These are phyloP conservation scores for Zygnema cylindricum DNA, from an alignment of 139 green algal genomes.

Conservation along the genomic window DNA sequence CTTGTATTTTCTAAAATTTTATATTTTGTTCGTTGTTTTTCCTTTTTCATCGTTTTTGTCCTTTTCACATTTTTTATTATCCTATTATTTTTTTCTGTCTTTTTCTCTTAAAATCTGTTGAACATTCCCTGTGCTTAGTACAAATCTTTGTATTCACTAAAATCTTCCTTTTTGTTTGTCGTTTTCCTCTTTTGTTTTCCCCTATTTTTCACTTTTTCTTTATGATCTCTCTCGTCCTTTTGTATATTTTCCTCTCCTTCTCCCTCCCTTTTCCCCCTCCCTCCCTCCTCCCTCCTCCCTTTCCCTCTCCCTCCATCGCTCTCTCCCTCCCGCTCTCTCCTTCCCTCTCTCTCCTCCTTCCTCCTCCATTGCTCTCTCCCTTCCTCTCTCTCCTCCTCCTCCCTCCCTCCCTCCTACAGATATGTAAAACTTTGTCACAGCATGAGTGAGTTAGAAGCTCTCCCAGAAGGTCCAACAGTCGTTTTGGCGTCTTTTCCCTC, in stretches of 20 bases:
- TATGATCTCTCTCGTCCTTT: neutral
- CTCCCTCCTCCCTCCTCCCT: neutral
- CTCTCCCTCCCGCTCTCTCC: neutral
- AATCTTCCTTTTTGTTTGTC: neutral
- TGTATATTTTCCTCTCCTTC: neutral
- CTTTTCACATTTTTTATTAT: neutral
- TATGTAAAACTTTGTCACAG: constrained; percentile 69
- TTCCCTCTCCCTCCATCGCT: neutral
- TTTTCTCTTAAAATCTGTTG: neutral
- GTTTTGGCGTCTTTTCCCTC: constrained; percentile 80
- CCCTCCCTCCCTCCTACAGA: neutral
- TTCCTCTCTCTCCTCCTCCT: neutral
- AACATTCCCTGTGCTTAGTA: neutral
- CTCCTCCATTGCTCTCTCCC: too few species aligned
- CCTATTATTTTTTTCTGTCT: neutral
- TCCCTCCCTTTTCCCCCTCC: neutral
- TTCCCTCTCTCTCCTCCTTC: too few species aligned
- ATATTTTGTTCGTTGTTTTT: too few species aligned
- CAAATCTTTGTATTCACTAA: neutral
- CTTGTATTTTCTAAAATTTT: too few species aligned
- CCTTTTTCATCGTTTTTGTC: too few species aligned
- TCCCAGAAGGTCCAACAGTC: constrained; percentile 71
- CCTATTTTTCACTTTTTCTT: neutral
- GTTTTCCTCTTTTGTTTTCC: neutral
- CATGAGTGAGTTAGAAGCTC: constrained; percentile 55